Base-by-base conservation (phyloP, 2,329 filamentous ascomycete species). In the Chaetothyriales sp. region DNA sequence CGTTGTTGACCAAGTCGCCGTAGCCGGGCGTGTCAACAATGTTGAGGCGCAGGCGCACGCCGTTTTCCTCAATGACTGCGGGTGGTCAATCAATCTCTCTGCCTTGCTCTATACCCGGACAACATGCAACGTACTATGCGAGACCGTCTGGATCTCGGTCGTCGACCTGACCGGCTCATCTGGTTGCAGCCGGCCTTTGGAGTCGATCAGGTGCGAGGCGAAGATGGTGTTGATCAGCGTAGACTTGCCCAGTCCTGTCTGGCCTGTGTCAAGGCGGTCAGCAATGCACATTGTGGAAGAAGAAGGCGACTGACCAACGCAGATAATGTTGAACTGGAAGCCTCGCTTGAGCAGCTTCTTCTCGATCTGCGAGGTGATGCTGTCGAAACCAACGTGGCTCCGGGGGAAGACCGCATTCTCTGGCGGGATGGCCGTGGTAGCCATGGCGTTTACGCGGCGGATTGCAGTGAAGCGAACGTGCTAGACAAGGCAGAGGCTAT, bases 181-280 rank as follows among this genome's bases (percentile, higher is more conserved):
- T 59, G 92, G 92, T 55, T 83, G 76, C 65, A 96, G 77, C 66
- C 92, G 87, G 66, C 92, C 92, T 78, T 98, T 98, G 67, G 88
- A 95, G 71, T 98, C 90, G 72, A 98, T 95, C 63, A 98, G 80
- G 76, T 98, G 92, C 62, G 92, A 96, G 62, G 92, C 92, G 73
- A 98, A 98, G 77, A 98, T 95, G 72, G 92, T 98, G 80, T 98
- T 98, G 79, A 98, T 95, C 68, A 98, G 75, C 57, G 92, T 98
- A 52, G 90, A 96, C 77, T 98, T 98, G 73, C 92, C 92, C 63
- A 98, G 81, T 70, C 92, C 92, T 56, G 92, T 98, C 76, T 98
- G 92, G 66, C 92, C 92, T 96, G 66, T 56, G 22, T 47, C 43
- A 46, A 22, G 32, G 25, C 47, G n/a, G 49, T 49, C 22, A 28